A percentile compares a stretch with the other conserved stretches of the same genome.
These are phyloP conservation scores for Arabidopsis suecica DNA, from an alignment of 345 rosid genomes.

Conservation along the genomic window DNA sequence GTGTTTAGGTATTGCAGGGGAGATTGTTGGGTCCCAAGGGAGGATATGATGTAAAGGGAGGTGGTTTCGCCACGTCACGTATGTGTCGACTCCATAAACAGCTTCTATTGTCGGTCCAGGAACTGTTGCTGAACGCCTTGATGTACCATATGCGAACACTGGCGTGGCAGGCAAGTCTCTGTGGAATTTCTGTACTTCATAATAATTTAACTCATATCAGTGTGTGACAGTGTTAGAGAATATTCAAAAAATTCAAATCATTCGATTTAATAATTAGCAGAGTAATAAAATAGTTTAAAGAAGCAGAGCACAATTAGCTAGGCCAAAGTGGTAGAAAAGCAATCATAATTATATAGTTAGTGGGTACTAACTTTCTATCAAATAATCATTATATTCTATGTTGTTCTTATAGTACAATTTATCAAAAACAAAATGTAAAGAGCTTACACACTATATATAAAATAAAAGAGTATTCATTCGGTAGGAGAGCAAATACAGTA, in stretches of 20 bases:
- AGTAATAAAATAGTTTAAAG: background rate
- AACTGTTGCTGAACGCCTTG: conserved; percentile 61
- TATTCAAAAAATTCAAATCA: conserved; percentile 16
- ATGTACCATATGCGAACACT: conserved; percentile 82
- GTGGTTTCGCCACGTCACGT: conserved; percentile 81
- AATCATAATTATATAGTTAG: conserved; percentile 7
- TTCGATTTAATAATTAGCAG: background rate
- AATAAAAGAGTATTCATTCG: background rate
- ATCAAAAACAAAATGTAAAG: background rate
- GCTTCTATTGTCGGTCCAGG: conserved; percentile 99
- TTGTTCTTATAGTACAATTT: background rate
- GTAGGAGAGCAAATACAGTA: background rate
- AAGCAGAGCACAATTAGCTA: conserved; percentile 8
- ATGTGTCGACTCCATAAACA: conserved; percentile 57
- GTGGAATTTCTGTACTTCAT: conserved; percentile 73
- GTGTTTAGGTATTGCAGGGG: conserved; percentile 58
- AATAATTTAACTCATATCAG: background rate
- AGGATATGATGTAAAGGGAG: conserved; percentile 87
- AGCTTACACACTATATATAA: background rate
- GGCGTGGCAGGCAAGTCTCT: conserved; percentile 80
- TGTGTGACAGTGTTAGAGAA: background rate
- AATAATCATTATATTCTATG: conserved; percentile 1
- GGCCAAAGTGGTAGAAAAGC: conserved; percentile 15
- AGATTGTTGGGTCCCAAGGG: conserved; percentile 92
- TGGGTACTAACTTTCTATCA: conserved; percentile 24